Base-by-base conservation (phyloP, 2,329 filamentous ascomycete species). In the Calonectria pseudoturangicola region DNA sequence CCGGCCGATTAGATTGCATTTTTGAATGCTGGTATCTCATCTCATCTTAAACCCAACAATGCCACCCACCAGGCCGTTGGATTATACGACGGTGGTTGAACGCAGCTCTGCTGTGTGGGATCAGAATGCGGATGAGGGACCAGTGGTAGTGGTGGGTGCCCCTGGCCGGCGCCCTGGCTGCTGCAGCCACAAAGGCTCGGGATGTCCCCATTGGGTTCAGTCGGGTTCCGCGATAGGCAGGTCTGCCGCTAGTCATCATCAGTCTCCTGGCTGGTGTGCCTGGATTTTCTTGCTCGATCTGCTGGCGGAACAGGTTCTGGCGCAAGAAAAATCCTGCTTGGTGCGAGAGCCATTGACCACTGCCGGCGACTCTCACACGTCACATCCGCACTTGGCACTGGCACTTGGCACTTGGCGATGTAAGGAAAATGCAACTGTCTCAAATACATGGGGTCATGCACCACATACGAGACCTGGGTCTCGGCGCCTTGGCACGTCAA, bases 371-470 rank as follows among this genome's bases (percentile, higher is more conserved):
- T 63, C 58, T 13, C 54, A 60, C 54, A 33, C 41, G 30, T 33
- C 30, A 41, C 39, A 16, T 51, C 4, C 30, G 30, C 15, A 6
- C 27, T 39, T 21, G 21, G 21, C 21, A 21, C 21, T 21, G 21
- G 21, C 21, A 21, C 21, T 21, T 21, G 21, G 21, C 21, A 21
- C 25, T 36, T 41, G 33, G 21, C 16, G 30, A 60, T 60, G 54
- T 41, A 60, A 60, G 58, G 58, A 67, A 67, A 58, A 67, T 39
- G 21, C 51, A 36, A 15, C 28, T 51, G 66, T 68, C 66, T 68
- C 66, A 62, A 13, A 10, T 48, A 65, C 28, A 65, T 65, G 62
- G 48, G 54, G 12, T 18, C 33, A 60, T 41, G 54, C 54, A 60
- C 30, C 41, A 45, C 50, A 68, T 68, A 68, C 66, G 66, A 68